Percentiles rank a stretch among this genome's conserved stretches.
These are phyloP conservation scores for Aspergillus brasiliensis DNA, from an alignment of 2,329 filamentous ascomycete species.

Conservation along the genomic window DNA sequence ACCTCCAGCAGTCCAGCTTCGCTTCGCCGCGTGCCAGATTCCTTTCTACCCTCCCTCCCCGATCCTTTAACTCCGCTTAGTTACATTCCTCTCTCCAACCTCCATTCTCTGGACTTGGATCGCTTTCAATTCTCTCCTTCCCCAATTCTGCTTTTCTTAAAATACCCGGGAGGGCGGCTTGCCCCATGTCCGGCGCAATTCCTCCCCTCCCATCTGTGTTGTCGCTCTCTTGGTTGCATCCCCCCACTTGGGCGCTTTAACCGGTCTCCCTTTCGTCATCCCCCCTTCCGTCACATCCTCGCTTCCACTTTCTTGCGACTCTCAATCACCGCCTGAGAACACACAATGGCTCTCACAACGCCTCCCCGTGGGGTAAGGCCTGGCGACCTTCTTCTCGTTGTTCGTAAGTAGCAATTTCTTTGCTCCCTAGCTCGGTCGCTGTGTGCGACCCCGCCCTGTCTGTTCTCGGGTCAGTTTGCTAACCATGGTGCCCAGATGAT, in stretches of 20 bases:
- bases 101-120: slow-evolving; percentile 1
- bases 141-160: slow-evolving; percentile 4
- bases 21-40: not conserved
- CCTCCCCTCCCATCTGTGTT: slow-evolving; percentile 17
- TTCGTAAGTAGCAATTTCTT: slow-evolving; percentile 43
- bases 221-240: slow-evolving; percentile 8
- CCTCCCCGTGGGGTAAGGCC: slow-evolving; percentile 41
- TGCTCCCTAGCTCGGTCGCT: slow-evolving; percentile 7
- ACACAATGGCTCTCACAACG: slow-evolving; percentile 35
- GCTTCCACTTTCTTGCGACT: slow-evolving; percentile 3
- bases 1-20: not conserved
- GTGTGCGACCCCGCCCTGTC: slow-evolving; percentile 6
- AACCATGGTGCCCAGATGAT: slow-evolving; percentile 65
- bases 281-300: slow-evolving; percentile 11
- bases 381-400: slow-evolving; percentile 48
- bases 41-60: not conserved
- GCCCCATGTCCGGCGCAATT: slow-evolving; percentile 35
- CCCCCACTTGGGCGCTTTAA: slow-evolving; percentile 17
- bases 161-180: slow-evolving; percentile 26
- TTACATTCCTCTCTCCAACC: not conserved
- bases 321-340: not conserved
- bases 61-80: too few species aligned
- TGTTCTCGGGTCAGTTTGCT: not conserved
- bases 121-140: not conserved
- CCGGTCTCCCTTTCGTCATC: slow-evolving; percentile 15